A percentile compares a stretch with the other conserved stretches of the same genome.
Evolutionary conservation across 768 basidiomycete genomes (phyloP).

Genomic region (Tephrocybe sp.): DNA sequence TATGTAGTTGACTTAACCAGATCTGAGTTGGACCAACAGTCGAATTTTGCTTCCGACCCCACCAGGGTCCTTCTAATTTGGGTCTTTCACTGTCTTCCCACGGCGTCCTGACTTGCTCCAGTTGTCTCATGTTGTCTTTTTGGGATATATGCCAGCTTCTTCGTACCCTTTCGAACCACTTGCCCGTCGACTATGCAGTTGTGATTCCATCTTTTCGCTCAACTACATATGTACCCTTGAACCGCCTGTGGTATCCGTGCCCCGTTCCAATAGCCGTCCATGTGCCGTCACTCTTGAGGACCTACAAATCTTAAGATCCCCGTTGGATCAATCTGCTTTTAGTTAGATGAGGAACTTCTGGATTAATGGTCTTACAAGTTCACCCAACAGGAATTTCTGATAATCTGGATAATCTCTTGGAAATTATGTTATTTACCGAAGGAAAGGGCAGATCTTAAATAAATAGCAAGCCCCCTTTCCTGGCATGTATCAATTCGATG

Average conservation of each 20-base stretch:
- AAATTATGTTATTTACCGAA: not conserved
- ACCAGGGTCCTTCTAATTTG: not conserved
- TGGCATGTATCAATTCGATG: slow-evolving; percentile 14
- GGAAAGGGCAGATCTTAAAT: not conserved
- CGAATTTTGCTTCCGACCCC: not conserved
- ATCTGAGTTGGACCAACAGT: too few species aligned
- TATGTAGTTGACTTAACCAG: too few species aligned
- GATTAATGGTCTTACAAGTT: not conserved
- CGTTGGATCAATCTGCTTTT: not conserved
- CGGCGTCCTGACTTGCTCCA: not conserved
- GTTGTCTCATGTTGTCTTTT: too few species aligned
- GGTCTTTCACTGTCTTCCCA: not conserved
- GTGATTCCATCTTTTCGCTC: too few species aligned
- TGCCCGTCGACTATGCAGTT: too few species aligned
- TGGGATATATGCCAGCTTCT: too few species aligned
- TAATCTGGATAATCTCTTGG: not conserved
- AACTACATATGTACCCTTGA: too few species aligned
- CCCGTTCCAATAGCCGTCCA: not conserved
- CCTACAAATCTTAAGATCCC: not conserved
- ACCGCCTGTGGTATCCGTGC: not conserved
- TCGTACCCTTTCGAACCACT: too few species aligned
- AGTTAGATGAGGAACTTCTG: not conserved
- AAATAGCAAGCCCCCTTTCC: not conserved
- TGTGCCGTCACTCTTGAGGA: not conserved
- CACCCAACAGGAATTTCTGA: too few species aligned